Evolutionary conservation across 148 eudicot species (phyloP).

Genomic region (Camellia japonica): DNA sequence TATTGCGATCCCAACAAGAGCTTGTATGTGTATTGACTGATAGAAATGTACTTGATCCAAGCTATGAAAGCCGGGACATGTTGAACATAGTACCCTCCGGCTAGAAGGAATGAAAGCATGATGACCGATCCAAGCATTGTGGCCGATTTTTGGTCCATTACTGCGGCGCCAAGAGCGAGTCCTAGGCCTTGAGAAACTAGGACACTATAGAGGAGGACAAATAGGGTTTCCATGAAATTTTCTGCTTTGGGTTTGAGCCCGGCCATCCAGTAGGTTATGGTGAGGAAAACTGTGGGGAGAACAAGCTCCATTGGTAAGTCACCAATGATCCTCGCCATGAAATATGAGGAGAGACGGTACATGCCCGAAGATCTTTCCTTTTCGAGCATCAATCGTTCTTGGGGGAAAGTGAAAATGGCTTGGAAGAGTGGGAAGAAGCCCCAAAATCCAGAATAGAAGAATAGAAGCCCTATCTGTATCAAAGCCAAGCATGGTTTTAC

Average conservation of each 20-base stretch:
- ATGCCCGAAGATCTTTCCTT: constrained; percentile 80
- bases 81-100: constrained; percentile 69
- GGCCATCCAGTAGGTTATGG: constrained; percentile 72
- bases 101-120: constrained; percentile 55
- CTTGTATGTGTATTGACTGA: constrained; percentile 45
- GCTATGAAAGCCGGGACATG: constrained; percentile 59
- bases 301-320: constrained; percentile 72
- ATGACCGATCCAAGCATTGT: constrained; percentile 56
- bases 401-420: constrained; percentile 76
- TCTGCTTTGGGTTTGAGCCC: constrained; percentile 42
- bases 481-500: not conserved
- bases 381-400: constrained; percentile 53
- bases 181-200: constrained; percentile 80
- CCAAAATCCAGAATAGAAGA: constrained; percentile 66
- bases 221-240: constrained; percentile 41
- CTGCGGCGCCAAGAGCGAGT: constrained; percentile 67
- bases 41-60: constrained; percentile 64
- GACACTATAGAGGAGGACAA: constrained; percentile 45
- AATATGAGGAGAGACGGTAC: constrained; percentile 72
- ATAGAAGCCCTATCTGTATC: constrained; percentile 68
- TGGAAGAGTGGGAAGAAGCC: constrained; percentile 65
- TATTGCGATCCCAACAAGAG: constrained; percentile 56
- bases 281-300: constrained; percentile 55
- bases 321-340: constrained; percentile 49
- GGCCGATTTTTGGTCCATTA: constrained; percentile 65